Percentiles rank a stretch among this genome's conserved stretches.
Conservation (phyloP, 2,329 filamentous ascomycete species). For the Cordyceps pruinosa region DNA sequence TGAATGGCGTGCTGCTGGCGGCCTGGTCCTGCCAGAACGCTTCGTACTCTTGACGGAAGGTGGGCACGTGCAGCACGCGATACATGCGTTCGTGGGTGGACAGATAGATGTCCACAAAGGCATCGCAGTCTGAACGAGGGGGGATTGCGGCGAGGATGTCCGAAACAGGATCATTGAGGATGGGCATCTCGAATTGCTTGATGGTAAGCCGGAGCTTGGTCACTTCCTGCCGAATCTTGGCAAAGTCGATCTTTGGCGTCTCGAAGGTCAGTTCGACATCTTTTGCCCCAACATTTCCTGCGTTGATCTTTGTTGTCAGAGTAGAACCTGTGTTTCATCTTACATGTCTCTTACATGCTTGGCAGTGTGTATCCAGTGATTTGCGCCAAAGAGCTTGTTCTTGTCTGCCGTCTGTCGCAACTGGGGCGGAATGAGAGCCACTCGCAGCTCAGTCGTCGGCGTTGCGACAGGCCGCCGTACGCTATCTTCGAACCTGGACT, state of each 20-base stretch:
- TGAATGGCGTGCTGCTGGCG: not conserved
- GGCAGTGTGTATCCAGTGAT: constrained; percentile 7
- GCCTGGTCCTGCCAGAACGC: not conserved
- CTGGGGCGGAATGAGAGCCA: not conserved
- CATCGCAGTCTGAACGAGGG: not conserved
- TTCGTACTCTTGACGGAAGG: constrained; percentile 2
- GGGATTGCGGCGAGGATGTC: not conserved
- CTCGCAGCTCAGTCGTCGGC: not conserved
- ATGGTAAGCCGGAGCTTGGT: constrained; percentile 1
- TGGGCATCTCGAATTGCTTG: constrained; percentile 5
- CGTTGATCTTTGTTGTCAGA: not conserved
- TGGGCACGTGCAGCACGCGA: constrained; percentile 2
- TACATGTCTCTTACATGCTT: not conserved
- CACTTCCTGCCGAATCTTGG: constrained; percentile 1
- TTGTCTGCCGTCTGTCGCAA: not conserved
- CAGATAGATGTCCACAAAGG: not conserved
- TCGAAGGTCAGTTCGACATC: constrained; percentile 9
- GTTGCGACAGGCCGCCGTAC: not conserved
- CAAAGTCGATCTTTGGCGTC: constrained; percentile 7
- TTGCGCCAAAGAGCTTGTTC: constrained; percentile 7
- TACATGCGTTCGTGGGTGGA: constrained; percentile 6
- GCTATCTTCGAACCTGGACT: not conserved
- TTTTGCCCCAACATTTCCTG: not conserved
- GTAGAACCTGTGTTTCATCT: not conserved
- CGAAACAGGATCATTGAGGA: not conserved